phyloP scores from a whole-genome alignment of 305 asterid species.

The Ruellia speciosa region DNA sequence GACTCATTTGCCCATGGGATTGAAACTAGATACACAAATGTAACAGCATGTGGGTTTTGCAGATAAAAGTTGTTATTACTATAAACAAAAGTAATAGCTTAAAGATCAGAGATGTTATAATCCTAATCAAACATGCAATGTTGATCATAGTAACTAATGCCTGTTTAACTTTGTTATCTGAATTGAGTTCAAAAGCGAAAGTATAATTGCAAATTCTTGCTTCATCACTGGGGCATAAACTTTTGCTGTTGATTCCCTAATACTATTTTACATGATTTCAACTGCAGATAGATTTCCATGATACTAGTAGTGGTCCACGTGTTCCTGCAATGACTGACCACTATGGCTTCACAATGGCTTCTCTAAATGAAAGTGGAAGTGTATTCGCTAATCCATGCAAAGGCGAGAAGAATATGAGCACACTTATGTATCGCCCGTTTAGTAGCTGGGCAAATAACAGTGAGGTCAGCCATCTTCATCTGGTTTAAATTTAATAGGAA shows the following conservation, averaged over 20 bases:
- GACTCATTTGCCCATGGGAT: background rate
- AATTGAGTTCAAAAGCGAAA: constrained; percentile 1
- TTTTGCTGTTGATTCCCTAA: constrained; percentile 7
- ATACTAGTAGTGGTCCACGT: constrained; percentile 88
- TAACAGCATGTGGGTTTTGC: too few relatives aligned
- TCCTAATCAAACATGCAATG: constrained; percentile 7
- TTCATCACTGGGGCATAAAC: constrained; percentile 10
- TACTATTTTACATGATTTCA: constrained; percentile 12
- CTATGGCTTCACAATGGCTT: constrained; percentile 98
- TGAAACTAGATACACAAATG: too few relatives aligned
- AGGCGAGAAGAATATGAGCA: constrained; percentile 93
- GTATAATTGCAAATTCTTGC: constrained; percentile 14
- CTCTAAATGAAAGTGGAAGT: constrained; percentile 75
- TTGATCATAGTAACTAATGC: constrained; percentile 8
- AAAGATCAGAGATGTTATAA: constrained; percentile 1
- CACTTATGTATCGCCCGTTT: constrained; percentile 92
- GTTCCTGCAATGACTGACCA: constrained; percentile 95
- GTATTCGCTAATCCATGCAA: constrained; percentile 95
- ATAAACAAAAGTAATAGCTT: too few relatives aligned
- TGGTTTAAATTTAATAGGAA: background rate
- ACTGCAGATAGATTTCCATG: constrained; percentile 93
- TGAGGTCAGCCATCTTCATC: constrained; percentile 52
- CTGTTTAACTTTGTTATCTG: constrained; percentile 15
- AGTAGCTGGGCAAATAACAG: constrained; percentile 94
- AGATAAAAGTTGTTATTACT: background rate